Base-by-base conservation (phyloP, 768 basidiomycete genomes). In the Tephrocybe sp. region DNA sequence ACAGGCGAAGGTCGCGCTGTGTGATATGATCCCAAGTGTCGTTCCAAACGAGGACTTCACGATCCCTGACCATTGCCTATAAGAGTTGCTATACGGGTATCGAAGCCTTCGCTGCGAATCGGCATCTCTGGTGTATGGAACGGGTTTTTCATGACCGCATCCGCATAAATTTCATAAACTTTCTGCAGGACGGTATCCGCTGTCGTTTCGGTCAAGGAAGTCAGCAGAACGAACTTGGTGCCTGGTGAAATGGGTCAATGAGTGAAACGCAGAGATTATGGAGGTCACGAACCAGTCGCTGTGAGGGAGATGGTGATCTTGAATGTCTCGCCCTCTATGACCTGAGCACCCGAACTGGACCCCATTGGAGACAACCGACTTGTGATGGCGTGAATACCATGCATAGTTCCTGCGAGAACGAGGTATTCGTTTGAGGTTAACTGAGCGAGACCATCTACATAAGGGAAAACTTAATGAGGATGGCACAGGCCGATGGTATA, bases 81-180 rank as follows among this genome's bases (percentile, higher is more conserved):
- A 39, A 92, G 68, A 7, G 79, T 63, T 9, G 76, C 70, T 44
- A 91, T 82, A 37, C 84, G 79, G 47, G 70, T 70, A 61, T 98
- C 96, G 62, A 98, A 98, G 15, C 82, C 83, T 58, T 93, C 91
- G 36, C 78, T 92, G 39, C 97, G 83, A 56, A 98, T 94, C 2
- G 97, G 97, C 96, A 98, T 99, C 66, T 98, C 97, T n/a, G 89
- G 90, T 5, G 93, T 96, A 67, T 98, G 93, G 69, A 99, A 99
- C 1, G 97, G 97, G 63, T 98, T 98, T 76, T 98, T 98, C 92
- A 98, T 96, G 47, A 94, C 94, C 1, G 89, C 84, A 63, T 98
- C 97, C 0, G 95, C 80, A 65, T 98, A 99, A 16, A 81, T 83
- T 65, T 98, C 93, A 68, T 98, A 98, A 39, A 93, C 85, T 65